Base-by-base conservation (phyloP, 1,139 yeast genomes). In the Saccharomyces hybrid region DNA sequence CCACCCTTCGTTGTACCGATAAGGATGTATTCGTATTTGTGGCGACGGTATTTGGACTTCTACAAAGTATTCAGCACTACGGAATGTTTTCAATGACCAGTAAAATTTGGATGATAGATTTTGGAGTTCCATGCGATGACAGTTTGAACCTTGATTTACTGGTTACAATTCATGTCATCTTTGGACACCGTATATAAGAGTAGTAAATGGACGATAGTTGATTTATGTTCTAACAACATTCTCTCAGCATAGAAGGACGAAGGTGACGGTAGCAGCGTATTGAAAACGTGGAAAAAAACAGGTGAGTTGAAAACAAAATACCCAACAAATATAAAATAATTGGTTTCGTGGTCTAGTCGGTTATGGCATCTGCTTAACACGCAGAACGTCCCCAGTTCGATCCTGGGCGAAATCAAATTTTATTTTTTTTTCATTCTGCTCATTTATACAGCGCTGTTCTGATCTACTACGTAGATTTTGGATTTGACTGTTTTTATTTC, bases 381-480 rank as follows among this genome's bases (percentile, higher is more conserved):
- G 96, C 96, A 86, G 91, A 86, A 88, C 91, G 96, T 89, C 96
- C 96, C 96, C 97, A 88, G 97, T 89, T 89, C 97, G 96, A 89
- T 86, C 96, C 97, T 88, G 97, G 96, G 96, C 90, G 86, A 82
- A 87, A 86, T 87, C 96, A 89, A 4, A 24, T 24, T 24, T 4
- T 24, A 24, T 24, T 24, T 24, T 24, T 24, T 29, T 31, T 31
- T 29, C 34, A 29, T 29, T 29, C n/a, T 11, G 34, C n/a, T 29
- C 8, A 4, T 29, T 29, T 29, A 4, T 29, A 29, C 8, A 29
- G 31, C 31, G 31, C 3, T 29, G 5, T 29, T 29, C 31, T 29
- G 5, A 29, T 16, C 16, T 16, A 29, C 12, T 29, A 29, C 32
- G 14, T 31, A 31, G 6, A 31, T 31, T 31, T 31, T 4, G 34